phyloP scores from a whole-genome alignment of 352 stramenopile genomes.

The Phytophthora vignae region DNA sequence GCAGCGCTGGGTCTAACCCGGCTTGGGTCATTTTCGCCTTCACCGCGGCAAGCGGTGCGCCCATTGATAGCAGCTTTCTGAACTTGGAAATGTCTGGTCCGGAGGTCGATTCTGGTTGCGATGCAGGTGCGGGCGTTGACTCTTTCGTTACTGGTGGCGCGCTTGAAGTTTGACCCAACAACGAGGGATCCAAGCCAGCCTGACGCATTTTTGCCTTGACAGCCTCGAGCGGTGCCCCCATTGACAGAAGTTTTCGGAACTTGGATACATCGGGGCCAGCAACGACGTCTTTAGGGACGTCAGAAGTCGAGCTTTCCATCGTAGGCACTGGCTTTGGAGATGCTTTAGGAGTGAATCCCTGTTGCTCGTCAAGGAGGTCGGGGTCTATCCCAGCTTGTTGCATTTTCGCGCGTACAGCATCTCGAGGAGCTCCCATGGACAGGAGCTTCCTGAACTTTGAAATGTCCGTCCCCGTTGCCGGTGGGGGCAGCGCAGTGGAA shows the following conservation, averaged over 20 bases:
- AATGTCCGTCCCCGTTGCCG: conserved; percentile 43
- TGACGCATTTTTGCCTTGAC: conserved; percentile 76
- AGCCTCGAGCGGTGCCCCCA: conserved; percentile 79
- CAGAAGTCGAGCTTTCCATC: not conserved
- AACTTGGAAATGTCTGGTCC: conserved; percentile 57
- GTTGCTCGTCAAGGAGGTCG: conserved; percentile 65
- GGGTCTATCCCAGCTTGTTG: conserved; percentile 74
- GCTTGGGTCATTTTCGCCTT: conserved; percentile 77
- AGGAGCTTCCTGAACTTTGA: conserved; percentile 94
- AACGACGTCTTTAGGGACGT: not conserved
- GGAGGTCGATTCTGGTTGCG: conserved; percentile 1
- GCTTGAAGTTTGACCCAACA: conserved; percentile 49
- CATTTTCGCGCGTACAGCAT: conserved; percentile 85
- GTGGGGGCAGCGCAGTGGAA: conserved; percentile 11
- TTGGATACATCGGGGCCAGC: conserved; percentile 50
- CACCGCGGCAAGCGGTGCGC: conserved; percentile 58
- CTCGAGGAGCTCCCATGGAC: conserved; percentile 81
- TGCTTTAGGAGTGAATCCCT: conserved; percentile 40
- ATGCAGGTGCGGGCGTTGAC: conserved; percentile 42
- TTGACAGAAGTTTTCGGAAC: conserved; percentile 93
- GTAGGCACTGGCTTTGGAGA: conserved; percentile 16
- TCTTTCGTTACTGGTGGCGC: conserved; percentile 18
- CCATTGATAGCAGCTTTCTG: conserved; percentile 72
- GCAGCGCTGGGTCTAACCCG: conserved; percentile 60
- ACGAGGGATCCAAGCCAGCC: conserved; percentile 58